phyloP scores from a whole-genome alignment of 2,329 filamentous ascomycete species.

The Hypoxylon sp. region DNA sequence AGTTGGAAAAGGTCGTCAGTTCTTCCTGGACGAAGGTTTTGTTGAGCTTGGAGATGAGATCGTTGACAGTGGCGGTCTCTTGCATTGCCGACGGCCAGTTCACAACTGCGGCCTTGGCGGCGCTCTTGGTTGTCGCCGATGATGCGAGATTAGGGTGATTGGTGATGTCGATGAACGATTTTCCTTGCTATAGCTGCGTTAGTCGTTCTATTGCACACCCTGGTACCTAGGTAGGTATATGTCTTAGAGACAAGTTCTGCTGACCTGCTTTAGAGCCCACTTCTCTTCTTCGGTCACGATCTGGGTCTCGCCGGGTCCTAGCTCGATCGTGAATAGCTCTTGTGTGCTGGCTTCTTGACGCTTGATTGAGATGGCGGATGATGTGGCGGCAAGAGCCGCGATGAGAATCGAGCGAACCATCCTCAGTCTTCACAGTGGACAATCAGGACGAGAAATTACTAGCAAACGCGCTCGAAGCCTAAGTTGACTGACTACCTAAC shows the following conservation, averaged over 20 bases:
- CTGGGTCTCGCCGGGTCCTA: slow-evolving; percentile 70
- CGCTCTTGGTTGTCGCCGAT: slow-evolving; percentile 40
- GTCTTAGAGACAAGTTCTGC: too few species aligned
- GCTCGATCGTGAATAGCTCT: slow-evolving; percentile 59
- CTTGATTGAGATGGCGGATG: slow-evolving; percentile 34
- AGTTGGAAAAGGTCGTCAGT: slow-evolving; percentile 70
- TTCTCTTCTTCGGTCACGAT: slow-evolving; percentile 80
- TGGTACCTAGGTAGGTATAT: too few species aligned
- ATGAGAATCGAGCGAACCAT: slow-evolving; percentile 39
- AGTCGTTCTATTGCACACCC: too few species aligned
- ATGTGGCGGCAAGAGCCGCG: slow-evolving; percentile 37
- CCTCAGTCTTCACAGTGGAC: too few species aligned
- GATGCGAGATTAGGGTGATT: slow-evolving; percentile 66
- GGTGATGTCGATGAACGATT: slow-evolving; percentile 83
- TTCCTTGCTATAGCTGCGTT: slow-evolving; percentile 64
- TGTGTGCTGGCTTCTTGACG: slow-evolving; percentile 26
- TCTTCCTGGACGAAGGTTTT: slow-evolving; percentile 72
- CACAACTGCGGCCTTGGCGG: slow-evolving; percentile 52
- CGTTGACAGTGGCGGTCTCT: slow-evolving; percentile 64
- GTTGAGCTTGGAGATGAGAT: slow-evolving; percentile 66
- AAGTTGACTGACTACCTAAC: too few species aligned
- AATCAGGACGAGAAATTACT: too few species aligned
- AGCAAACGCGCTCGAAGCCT: background rate
- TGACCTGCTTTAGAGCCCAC: slow-evolving; percentile 72
- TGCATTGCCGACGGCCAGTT: slow-evolving; percentile 66